Evolutionary conservation across 139 green algal genomes (phyloP).

Genomic region (Astrephomene gubernaculifera): DNA sequence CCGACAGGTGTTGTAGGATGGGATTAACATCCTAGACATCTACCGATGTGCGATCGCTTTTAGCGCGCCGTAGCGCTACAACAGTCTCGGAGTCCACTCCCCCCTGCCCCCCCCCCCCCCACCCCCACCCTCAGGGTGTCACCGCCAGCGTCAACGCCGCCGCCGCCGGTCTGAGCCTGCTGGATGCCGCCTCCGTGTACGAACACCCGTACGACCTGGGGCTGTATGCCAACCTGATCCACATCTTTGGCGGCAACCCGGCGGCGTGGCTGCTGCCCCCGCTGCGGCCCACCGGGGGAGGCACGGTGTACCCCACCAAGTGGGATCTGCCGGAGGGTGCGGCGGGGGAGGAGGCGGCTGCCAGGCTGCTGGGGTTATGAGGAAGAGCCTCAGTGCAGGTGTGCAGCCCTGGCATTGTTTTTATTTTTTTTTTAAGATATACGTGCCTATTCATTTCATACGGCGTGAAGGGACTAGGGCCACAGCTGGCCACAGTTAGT

Average conservation of each 20-base stretch:
- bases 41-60: too few relatives aligned
- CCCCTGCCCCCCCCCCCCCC: background rate
- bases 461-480: too few relatives aligned
- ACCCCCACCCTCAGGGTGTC: conserved; percentile 24
- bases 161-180: background rate
- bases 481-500: too few relatives aligned
- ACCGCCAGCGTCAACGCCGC: conserved; percentile 40
- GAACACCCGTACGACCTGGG: conserved; percentile 54
- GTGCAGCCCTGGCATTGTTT: too few relatives aligned
- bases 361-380: conserved; percentile 3
- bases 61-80: background rate
- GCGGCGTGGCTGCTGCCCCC: conserved; percentile 21
- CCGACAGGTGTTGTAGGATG: background rate
- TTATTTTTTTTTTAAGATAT: too few relatives aligned
- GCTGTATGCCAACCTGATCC: conserved; percentile 43
- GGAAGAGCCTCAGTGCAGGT: too few relatives aligned
- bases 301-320: conserved; percentile 38
- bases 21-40: background rate
- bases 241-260: conserved; percentile 31
- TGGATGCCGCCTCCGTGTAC: background rate
- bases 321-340: conserved; percentile 5
- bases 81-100: background rate
- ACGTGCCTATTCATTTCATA: too few relatives aligned
- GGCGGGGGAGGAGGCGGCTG: conserved; percentile 4
- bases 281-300: background rate